Percentiles rank a stretch among this genome's conserved stretches.
phyloP scores from a whole-genome alignment of 371 early-diverging fungal species.

The Mucor racemosus region DNA sequence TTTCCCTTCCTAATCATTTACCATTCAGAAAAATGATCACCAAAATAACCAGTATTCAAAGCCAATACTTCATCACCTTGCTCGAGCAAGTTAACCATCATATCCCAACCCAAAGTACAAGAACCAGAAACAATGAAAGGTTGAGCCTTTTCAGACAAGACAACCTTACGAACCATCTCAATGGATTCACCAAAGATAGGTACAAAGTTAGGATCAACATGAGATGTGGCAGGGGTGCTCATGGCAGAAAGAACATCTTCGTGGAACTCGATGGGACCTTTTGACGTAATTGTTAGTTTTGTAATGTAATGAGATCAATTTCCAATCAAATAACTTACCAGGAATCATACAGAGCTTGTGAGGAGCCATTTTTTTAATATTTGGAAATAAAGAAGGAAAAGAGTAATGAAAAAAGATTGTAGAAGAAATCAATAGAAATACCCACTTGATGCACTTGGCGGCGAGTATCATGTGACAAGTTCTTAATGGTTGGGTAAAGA shows the following conservation, averaged over 20 bases:
- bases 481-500: slow-evolving; percentile 15
- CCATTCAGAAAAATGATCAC: slow-evolving; percentile 94
- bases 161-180: slow-evolving; percentile 82
- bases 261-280: slow-evolving; percentile 94
- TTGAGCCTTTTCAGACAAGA: slow-evolving; percentile 84
- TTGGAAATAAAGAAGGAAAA: slow-evolving; percentile 3
- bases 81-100: slow-evolving; percentile 90
- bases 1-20: slow-evolving; percentile 33
- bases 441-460: slow-evolving; percentile 21
- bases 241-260: slow-evolving; percentile 86
- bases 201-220: slow-evolving; percentile 91
- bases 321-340: slow-evolving; percentile 43
- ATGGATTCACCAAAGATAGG: slow-evolving; percentile 86
- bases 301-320: background rate
- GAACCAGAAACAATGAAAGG: slow-evolving; percentile 95
- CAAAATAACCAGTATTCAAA: slow-evolving; percentile 94
- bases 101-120: slow-evolving; percentile 96
- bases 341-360: slow-evolving; percentile 94
- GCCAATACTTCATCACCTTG: slow-evolving; percentile 90
- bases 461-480: slow-evolving; percentile 19
- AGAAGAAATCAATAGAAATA: slow-evolving; percentile 5
- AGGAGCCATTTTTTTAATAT: slow-evolving; percentile 22
- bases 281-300: background rate
- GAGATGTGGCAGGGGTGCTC: slow-evolving; percentile 91
- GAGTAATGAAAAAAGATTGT: slow-evolving; percentile 9